Base-by-base conservation (phyloP, 345 rosid species). In the Gynandropsis gynandra region DNA sequence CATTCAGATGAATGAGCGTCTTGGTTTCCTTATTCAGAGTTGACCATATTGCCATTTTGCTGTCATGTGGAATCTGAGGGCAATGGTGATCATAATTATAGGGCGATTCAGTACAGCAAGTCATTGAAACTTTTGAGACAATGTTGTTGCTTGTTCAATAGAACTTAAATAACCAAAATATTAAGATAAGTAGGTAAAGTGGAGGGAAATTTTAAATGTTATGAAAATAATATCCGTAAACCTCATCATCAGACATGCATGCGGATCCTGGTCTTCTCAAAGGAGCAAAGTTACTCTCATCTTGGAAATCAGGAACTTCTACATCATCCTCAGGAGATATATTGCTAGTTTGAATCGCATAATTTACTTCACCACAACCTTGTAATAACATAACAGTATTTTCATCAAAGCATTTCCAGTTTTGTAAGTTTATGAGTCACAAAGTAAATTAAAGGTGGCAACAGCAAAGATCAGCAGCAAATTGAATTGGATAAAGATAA, bases 231-330 rank as follows among this genome's bases (percentile, higher is more conserved):
- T n/a, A n/a, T n/a, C n/a, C n/a, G n/a, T n/a, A 29, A 63, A 78
- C 84, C 79, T 78, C 78, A 18, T 70, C 81, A 52, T 61, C 70
- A 13, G 50, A n/a, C 45, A 35, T 34, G 59, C 49, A 47, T 16
- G 34, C 32, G 15, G 62, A 74, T 47, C 54, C 61, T 50, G 47
- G 52, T 50, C 54, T 62, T 5, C 27, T 29, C 12, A 68, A 70
- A 50, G 63, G 58, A 42, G 44, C 33, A 47, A 58, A 16, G 41
- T 20, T 60, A 54, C 16, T 52, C n/a, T 83, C 80, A 33, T 68
- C 51, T 3, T 70, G 71, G 46, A 75, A 83, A 58, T 80, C 76
- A 50, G 85, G 83, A 64, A 64, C 67, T 56, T 74, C 82, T 42
- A 78, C 75, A 31, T 76, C 85, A 64, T 80, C 84, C 15, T 74